Evolutionary conservation across 306 rosid species (phyloP).

Genomic region (Vachellia collinsii): DNA sequence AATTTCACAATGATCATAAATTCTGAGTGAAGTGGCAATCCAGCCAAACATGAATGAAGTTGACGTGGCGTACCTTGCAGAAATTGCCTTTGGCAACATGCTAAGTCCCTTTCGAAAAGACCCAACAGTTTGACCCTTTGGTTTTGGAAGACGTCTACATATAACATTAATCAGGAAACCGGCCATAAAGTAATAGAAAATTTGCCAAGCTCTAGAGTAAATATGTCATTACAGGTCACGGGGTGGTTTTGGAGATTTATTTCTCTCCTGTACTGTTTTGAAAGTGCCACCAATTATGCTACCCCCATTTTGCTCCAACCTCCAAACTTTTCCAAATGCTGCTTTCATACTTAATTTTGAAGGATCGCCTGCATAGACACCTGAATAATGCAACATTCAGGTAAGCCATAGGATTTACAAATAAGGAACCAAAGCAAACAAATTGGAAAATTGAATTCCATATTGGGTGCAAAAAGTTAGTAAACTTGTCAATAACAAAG

Average conservation of each 20-base stretch:
- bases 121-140: constrained; percentile 97
- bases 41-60: constrained; percentile 22
- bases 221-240: constrained; percentile 75
- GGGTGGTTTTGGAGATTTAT: constrained; percentile 62
- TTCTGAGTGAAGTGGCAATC: constrained; percentile 29
- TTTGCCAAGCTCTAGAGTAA: constrained; percentile 37
- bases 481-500: constrained; percentile 16
- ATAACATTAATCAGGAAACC: constrained; percentile 46
- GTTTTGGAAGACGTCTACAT: constrained; percentile 87
- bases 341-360: constrained; percentile 97
- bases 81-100: constrained; percentile 90
- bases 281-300: constrained; percentile 96
- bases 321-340: constrained; percentile 98
- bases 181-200: constrained; percentile 31
- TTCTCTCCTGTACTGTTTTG: constrained; percentile 88
- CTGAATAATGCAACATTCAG: constrained; percentile 49
- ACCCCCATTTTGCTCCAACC: constrained; percentile 88
- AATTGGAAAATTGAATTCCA: constrained; percentile 1
- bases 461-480: constrained; percentile 27
- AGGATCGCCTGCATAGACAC: constrained; percentile 99
- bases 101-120: constrained; percentile 91
- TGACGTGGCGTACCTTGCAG: constrained; percentile 58
- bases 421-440: constrained; percentile 2
- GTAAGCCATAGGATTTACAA: constrained; percentile 21
- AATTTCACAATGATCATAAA: constrained; percentile 32